Base-by-base conservation (phyloP, 306 rosid species). In the Morella rubra region DNA sequence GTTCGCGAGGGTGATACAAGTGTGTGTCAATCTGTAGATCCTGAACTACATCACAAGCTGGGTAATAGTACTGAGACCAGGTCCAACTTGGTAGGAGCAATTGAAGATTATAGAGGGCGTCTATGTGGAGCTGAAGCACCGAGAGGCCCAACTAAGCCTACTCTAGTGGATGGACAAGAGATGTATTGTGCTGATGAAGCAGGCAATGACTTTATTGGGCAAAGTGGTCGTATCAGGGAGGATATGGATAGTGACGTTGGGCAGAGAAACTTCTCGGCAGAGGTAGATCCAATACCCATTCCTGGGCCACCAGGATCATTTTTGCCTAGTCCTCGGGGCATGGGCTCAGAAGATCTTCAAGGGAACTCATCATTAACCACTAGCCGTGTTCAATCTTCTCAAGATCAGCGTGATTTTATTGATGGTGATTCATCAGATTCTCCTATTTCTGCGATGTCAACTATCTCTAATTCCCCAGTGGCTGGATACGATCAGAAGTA, bases 291-390 rank as follows among this genome's bases (percentile, higher is more conserved):
- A 58, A 86, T 88, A 73, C 84, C 86, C 54, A 88, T 88, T 44
- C 91, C 91, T 0, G 91, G 91, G 81, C 91, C 91, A 22, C 91
- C 91, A 19, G 91, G 91, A 72, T 88, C 91, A 69, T 88, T 83
- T 75, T 77, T 88, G 77, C 91, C 91, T 0, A 88, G 89, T 71
- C 91, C 89, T 69, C 71, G 91, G 69, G 89, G 77, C 40, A 84
- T 84, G 86, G 81, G 83, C 15, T 88, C 87, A 15, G 88, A 85
- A 42, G 89, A 88, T 66, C 84, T 83, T 77, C 88, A 75, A 79
- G 91, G 88, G 76, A 88, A 84, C 69, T 88, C 91, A 6, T 88
- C 91, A 7, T 73, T 88, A 71, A 85, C 88, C 81, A 75, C 86
- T 19, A 84, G 86, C 77, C 81, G 87, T 37, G 86, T 86, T 74